A percentile compares a stretch with the other conserved stretches of the same genome.
These are phyloP conservation scores for Colletotrichum lini DNA, from an alignment of 2,329 filamentous ascomycete species.

Conservation along the genomic window DNA sequence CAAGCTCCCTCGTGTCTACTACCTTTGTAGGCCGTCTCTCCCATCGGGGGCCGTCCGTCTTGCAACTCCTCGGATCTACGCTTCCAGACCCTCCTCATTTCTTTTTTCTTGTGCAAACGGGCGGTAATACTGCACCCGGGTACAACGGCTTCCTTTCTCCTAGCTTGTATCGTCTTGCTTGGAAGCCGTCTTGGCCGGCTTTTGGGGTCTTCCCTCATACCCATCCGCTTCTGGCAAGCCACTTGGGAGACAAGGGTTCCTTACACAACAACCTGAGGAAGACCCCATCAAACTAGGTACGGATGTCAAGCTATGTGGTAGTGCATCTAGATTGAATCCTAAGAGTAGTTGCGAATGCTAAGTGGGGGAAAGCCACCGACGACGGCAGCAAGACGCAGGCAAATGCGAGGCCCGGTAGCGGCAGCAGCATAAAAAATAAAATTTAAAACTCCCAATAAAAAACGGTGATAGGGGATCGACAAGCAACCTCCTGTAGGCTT, in stretches of 20 bases:
- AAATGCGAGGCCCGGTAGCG: neutral
- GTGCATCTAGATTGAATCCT: neutral
- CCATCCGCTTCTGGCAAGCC: constrained; percentile 22
- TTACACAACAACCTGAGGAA: constrained; percentile 7
- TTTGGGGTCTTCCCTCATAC: constrained; percentile 8
- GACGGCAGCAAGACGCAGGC: constrained; percentile 14
- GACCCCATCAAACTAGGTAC: constrained; percentile 4
- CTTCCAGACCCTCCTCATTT: constrained; percentile 34
- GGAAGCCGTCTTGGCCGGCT: constrained; percentile 1
- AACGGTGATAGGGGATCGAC: neutral
- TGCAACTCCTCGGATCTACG: constrained; percentile 28
- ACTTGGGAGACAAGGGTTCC: constrained; percentile 19
- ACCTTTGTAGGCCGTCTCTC: neutral
- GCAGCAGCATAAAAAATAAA: neutral
- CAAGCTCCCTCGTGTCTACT: neutral
- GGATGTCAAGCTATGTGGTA: neutral
- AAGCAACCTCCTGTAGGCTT: constrained; percentile 25
- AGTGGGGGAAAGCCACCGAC: constrained; percentile 20
- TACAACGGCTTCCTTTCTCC: constrained; percentile 19
- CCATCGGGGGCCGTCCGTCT: neutral
- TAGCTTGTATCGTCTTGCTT: constrained; percentile 15
- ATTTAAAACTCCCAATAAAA: too few relatives aligned
- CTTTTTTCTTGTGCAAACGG: constrained; percentile 8
- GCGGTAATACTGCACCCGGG: constrained; percentile 15
- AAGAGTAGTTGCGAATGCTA: neutral